phyloP scores from a whole-genome alignment of 106 monocot genomes.

The Apostasia shenzhenica region DNA sequence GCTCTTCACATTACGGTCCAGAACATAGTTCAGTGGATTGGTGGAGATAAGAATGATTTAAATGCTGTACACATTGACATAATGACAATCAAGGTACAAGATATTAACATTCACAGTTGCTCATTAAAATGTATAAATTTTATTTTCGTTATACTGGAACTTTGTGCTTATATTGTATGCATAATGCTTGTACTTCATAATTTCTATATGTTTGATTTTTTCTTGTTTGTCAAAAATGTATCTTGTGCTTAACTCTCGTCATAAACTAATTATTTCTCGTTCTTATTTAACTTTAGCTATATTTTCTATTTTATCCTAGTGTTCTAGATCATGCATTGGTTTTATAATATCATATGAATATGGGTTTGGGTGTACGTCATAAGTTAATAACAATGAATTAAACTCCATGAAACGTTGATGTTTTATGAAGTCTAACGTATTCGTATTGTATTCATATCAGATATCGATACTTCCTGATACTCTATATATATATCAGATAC shows the following conservation, averaged over 20 bases:
- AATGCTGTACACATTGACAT: slow-evolving; percentile 76
- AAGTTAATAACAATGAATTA: not conserved
- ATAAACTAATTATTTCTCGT: no score
- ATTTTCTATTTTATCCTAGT: no score
- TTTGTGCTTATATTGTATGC: no score
- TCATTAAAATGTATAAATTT: no score
- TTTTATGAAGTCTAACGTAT: no score
- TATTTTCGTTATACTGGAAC: no score
- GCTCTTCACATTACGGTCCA: slow-evolving; percentile 73
- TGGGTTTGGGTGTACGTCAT: not conserved
- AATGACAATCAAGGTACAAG: slow-evolving; percentile 67
- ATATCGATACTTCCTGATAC: not conserved
- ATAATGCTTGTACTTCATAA: not conserved
- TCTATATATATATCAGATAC: no score
- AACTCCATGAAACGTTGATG: no score
- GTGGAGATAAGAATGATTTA: slow-evolving; percentile 62
- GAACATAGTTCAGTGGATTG: slow-evolving; percentile 84
- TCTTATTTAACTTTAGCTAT: no score
- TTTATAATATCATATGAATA: not conserved
- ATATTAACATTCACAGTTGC: not conserved
- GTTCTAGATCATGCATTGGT: no score
- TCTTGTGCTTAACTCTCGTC: not conserved
- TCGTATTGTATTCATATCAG: no score
- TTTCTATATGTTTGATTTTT: not conserved
- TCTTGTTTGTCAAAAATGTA: not conserved